Percentiles rank a stretch among this genome's conserved stretches.
phyloP scores from a whole-genome alignment of 164 flowering plant species.

The Nymphaea thermarum region DNA sequence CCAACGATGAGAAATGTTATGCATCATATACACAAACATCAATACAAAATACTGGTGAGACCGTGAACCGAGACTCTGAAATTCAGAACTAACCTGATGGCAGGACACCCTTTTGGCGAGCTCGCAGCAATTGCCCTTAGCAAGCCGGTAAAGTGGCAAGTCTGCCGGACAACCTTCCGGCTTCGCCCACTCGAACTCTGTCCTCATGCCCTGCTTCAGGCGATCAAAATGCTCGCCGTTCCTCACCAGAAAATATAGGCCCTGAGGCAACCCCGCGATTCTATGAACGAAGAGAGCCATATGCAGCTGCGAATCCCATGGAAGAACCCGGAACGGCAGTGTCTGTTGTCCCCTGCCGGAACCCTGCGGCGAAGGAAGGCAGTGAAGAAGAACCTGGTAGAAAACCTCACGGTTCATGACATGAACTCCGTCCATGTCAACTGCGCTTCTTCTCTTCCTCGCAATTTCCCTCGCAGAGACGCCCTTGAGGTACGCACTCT shows the following conservation, averaged over 20 bases:
- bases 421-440: slow-evolving; percentile 80
- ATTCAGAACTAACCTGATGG: slow-evolving; percentile 49
- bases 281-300: slow-evolving; percentile 79
- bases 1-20: no score
- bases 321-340: slow-evolving; percentile 71
- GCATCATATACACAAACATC: no score
- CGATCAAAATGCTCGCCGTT: slow-evolving; percentile 67
- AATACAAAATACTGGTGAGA: no score
- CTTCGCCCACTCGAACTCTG: slow-evolving; percentile 71
- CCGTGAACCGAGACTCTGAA: background rate
- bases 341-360: slow-evolving; percentile 30
- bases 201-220: slow-evolving; percentile 38
- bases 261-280: slow-evolving; percentile 57
- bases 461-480: slow-evolving; percentile 55
- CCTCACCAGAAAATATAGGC: slow-evolving; percentile 87
- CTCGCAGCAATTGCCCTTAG: slow-evolving; percentile 37
- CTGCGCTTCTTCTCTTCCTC: slow-evolving; percentile 89
- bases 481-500: slow-evolving; percentile 34
- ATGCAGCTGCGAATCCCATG: slow-evolving; percentile 83
- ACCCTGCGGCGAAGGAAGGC: slow-evolving; percentile 63
- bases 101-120: slow-evolving; percentile 65
- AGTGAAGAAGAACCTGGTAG: slow-evolving; percentile 81
- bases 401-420: slow-evolving; percentile 54
- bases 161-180: slow-evolving; percentile 84
- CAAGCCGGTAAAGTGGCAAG: slow-evolving; percentile 73